These are phyloP conservation scores for Plectranthus barbatus DNA, from an alignment of 257 asterid genomes.

Conservation along the genomic window DNA sequence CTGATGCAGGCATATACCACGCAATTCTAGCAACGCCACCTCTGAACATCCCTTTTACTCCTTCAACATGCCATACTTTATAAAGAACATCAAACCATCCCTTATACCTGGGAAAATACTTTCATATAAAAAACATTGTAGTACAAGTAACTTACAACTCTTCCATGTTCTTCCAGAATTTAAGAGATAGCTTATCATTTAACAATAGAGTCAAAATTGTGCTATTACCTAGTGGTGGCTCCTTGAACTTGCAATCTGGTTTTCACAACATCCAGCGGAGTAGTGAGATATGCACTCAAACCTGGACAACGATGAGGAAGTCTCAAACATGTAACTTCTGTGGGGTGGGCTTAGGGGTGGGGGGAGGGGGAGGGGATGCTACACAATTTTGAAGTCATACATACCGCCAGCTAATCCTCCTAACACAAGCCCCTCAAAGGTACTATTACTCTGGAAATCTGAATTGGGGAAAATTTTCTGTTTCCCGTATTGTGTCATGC, in stretches of 20 bases:
- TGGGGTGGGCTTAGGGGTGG: neutral
- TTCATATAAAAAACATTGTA: neutral
- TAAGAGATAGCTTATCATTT: neutral
- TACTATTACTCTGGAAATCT: conserved; percentile 31
- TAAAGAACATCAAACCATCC: conserved; percentile 62
- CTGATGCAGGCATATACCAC: conserved; percentile 84
- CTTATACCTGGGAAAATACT: conserved; percentile 40
- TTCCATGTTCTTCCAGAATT: neutral
- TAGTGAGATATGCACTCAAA: conserved; percentile 73
- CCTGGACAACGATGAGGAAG: conserved; percentile 29
- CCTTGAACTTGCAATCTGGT: conserved; percentile 86
- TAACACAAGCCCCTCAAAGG: conserved; percentile 68
- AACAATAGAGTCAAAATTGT: neutral
- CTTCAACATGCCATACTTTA: conserved; percentile 69
- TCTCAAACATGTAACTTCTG: neutral
- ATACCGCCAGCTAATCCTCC: conserved; percentile 86
- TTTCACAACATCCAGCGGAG: conserved; percentile 79
- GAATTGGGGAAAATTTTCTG: conserved; percentile 42
- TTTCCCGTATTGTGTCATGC: conserved; percentile 47
- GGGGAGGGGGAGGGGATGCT: neutral
- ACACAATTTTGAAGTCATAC: conserved; percentile 6
- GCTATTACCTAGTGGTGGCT: conserved; percentile 38
- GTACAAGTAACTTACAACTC: neutral
- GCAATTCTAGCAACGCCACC: conserved; percentile 63
- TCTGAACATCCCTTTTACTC: conserved; percentile 60